phyloP scores from a whole-genome alignment of 805 yeast genomes.

The Metschnikowia anglica region DNA sequence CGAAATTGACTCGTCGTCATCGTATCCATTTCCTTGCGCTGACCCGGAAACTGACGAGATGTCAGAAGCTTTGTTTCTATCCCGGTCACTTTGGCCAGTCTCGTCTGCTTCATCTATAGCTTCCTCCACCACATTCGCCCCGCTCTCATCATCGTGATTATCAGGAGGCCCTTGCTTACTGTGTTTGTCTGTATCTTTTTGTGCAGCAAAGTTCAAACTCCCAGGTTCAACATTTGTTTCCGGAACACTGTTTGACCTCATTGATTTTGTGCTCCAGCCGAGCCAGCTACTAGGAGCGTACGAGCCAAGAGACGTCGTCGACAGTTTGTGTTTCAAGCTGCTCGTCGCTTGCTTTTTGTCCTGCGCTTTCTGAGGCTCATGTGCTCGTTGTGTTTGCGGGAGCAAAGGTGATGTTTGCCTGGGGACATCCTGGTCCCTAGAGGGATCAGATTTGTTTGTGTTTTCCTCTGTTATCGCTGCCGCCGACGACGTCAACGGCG shows the following conservation, averaged over 20 bases:
- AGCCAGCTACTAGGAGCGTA: constrained; percentile 24
- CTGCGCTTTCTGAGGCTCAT: background rate
- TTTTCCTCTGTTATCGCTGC: too few relatives aligned
- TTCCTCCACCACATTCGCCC: background rate
- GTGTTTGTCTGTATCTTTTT: background rate
- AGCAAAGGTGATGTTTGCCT: too few relatives aligned
- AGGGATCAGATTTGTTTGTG: too few relatives aligned
- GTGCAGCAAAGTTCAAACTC: background rate
- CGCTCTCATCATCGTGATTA: background rate
- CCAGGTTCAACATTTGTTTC: background rate
- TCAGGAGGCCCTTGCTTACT: background rate
- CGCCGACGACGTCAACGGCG: too few relatives aligned
- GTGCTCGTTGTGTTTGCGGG: background rate
- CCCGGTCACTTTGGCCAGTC: too few relatives aligned
- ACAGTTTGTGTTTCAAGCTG: constrained; percentile 19
- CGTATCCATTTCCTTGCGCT: too few relatives aligned
- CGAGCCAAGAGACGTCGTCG: constrained; percentile 27
- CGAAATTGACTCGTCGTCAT: background rate
- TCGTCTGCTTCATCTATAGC: background rate
- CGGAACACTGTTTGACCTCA: constrained; percentile 11
- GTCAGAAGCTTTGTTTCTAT: too few relatives aligned
- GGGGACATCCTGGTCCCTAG: too few relatives aligned
- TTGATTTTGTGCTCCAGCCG: constrained; percentile 23
- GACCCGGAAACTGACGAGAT: too few relatives aligned
- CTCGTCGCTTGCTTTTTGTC: background rate